Percentiles rank a stretch among this genome's conserved stretches.
Conservation (phyloP, 345 rosid genomes). For the Pistacia atlantica region DNA sequence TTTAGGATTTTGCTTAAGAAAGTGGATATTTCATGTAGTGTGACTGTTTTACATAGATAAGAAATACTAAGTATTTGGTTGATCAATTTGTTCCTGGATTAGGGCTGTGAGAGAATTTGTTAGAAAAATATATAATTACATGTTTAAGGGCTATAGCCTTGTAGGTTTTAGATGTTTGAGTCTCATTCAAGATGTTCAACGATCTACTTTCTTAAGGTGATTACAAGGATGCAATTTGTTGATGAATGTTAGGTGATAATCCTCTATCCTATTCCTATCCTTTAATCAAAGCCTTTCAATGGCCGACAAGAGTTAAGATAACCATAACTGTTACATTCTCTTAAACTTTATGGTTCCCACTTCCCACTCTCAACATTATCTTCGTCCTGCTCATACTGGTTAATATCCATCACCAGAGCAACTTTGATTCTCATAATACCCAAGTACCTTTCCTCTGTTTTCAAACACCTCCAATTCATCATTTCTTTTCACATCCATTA, state of each 20-base stretch:
- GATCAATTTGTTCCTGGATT: not conserved
- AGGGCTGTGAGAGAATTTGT: not conserved
- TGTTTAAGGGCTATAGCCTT: not conserved
- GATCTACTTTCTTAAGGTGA: not conserved
- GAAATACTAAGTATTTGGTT: not conserved
- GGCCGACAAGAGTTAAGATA: too few species aligned
- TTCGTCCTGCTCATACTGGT: too few species aligned
- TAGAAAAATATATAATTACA: not conserved
- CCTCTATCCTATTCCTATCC: too few species aligned
- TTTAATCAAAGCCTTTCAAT: too few species aligned
- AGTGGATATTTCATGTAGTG: not conserved
- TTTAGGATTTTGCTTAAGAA: not conserved
- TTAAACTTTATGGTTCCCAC: too few species aligned
- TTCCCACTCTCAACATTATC: too few species aligned
- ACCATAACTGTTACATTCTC: too few species aligned
- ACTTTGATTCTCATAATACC: too few species aligned
- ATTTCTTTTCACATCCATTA: too few species aligned
- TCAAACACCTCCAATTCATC: too few species aligned
- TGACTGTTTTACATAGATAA: not conserved
- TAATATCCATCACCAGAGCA: too few species aligned
- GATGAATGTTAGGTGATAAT: not conserved
- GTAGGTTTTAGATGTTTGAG: not conserved
- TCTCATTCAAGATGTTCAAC: not conserved
- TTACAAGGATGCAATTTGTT: not conserved
- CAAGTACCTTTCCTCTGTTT: too few species aligned